Percentiles rank a stretch among this genome's conserved stretches.
These are phyloP conservation scores for Solanum chaucha DNA, from an alignment of 257 asterid genomes.

Conservation along the genomic window DNA sequence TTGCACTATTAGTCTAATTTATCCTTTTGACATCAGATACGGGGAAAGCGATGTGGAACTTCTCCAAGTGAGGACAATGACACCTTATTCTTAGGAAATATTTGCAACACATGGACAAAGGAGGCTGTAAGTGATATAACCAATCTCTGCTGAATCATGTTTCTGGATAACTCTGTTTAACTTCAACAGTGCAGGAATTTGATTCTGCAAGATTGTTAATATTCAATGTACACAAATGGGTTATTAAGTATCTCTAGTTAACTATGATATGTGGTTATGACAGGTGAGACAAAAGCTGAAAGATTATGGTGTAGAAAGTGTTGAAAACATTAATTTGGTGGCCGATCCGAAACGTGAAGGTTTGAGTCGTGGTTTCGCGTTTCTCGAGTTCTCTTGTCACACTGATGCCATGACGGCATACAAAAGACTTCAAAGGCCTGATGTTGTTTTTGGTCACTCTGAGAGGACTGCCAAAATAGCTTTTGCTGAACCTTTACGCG, in stretches of 20 bases:
- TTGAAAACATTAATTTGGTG: conserved; percentile 42
- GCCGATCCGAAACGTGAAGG: conserved; percentile 52
- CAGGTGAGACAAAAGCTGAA: conserved; percentile 45
- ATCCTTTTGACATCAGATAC: conserved; percentile 24
- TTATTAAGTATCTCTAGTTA: background rate
- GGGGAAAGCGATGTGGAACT: conserved; percentile 56
- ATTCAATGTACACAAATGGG: background rate
- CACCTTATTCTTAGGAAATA: conserved; percentile 54
- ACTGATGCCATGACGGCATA: conserved; percentile 49
- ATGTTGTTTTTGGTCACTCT: conserved; percentile 43
- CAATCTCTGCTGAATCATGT: background rate
- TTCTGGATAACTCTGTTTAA: background rate
- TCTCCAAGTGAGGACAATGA: conserved; percentile 53
- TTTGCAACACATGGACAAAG: conserved; percentile 62
- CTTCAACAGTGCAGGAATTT: background rate
- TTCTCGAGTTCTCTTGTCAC: conserved; percentile 47
- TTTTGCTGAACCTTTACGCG: conserved; percentile 57
- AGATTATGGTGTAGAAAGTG: conserved; percentile 45
- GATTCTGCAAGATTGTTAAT: background rate
- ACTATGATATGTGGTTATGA: background rate
- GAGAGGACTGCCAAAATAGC: conserved; percentile 63
- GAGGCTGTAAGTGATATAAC: conserved; percentile 31
- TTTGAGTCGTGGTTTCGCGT: conserved; percentile 58
- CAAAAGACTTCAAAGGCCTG: conserved; percentile 53
- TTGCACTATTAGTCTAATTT: background rate